These are phyloP conservation scores for Jacaranda copaia DNA, from an alignment of 257 asterid species.

Conservation along the genomic window DNA sequence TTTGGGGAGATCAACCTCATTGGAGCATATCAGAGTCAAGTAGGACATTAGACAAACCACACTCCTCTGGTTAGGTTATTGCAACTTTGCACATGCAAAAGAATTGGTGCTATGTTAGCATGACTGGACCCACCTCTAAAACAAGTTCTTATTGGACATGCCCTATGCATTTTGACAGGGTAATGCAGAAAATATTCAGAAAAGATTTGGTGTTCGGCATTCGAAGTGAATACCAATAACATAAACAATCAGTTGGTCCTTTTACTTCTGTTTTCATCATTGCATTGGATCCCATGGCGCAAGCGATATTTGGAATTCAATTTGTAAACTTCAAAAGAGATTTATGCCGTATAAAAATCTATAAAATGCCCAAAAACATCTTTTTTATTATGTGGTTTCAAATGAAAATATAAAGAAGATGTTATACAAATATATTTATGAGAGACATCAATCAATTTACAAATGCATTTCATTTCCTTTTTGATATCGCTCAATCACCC, in stretches of 20 bases:
- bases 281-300: not conserved
- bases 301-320: not conserved
- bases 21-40: too few relatives aligned
- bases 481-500: not conserved
- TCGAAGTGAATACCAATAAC: constrained; percentile 14
- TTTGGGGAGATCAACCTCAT: too few relatives aligned
- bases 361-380: not conserved
- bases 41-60: not conserved
- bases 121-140: not conserved
- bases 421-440: not conserved
- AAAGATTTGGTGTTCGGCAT: not conserved
- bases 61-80: not conserved
- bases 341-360: not conserved
- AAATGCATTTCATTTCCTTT: constrained; percentile 3
- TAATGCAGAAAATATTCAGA: constrained; percentile 5
- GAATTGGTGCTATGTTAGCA: not conserved
- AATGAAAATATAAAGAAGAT: not conserved
- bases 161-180: not conserved
- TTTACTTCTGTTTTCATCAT: not conserved
- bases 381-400: not conserved
- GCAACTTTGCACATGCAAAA: not conserved
- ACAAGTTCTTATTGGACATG: not conserved
- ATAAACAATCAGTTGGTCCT: not conserved
- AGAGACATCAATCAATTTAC: not conserved
- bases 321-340: not conserved